Conservation (phyloP, 306 rosid species). For the Urtica urens region DNA sequence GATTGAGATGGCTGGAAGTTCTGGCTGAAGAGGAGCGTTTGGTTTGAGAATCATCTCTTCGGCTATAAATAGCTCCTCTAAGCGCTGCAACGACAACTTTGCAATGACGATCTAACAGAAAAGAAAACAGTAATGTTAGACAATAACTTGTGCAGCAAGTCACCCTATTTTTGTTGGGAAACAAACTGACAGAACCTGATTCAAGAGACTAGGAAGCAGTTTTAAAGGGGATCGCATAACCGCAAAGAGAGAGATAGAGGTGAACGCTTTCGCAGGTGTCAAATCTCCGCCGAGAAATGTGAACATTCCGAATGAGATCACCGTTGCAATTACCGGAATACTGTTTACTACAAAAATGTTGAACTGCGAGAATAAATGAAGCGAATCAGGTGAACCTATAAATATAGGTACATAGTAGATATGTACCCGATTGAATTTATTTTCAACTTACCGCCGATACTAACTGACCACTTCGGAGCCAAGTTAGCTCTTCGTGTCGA, state of each 20-base stretch:
- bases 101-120: constrained; percentile 86
- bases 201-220: constrained; percentile 64
- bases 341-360: constrained; percentile 59
- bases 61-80: constrained; percentile 63
- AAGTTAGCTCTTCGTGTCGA: constrained; percentile 50
- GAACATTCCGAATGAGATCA: constrained; percentile 60
- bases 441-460: constrained; percentile 55
- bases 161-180: neutral
- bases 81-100: constrained; percentile 62
- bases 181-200: constrained; percentile 44
- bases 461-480: constrained; percentile 57
- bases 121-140: no score
- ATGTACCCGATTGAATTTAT: no score
- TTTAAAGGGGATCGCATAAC: constrained; percentile 61
- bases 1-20: constrained; percentile 66
- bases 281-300: constrained; percentile 74
- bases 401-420: neutral
- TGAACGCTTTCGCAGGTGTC: constrained; percentile 87
- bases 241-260: constrained; percentile 72
- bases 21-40: constrained; percentile 55
- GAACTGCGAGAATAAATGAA: constrained; percentile 36
- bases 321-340: constrained; percentile 74
- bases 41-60: constrained; percentile 52
- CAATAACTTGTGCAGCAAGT: no score
- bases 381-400: neutral